These are phyloP conservation scores for Candida sanyaensis DNA, from an alignment of 1,139 yeast species.

Conservation along the genomic window DNA sequence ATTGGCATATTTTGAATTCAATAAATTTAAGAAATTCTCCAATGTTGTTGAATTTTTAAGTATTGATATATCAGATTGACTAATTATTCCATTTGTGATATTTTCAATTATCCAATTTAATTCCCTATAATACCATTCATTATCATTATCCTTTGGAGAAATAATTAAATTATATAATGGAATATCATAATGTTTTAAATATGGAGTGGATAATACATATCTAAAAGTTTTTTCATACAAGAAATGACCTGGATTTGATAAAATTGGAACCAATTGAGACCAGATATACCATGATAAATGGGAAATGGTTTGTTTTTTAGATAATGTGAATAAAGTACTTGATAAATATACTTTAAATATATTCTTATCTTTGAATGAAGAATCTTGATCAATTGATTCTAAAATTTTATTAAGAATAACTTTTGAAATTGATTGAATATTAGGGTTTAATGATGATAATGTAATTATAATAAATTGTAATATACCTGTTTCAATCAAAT, in stretches of 20 bases:
- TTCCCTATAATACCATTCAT: constrained; percentile 60
- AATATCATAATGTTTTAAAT: constrained; percentile 54
- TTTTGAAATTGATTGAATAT: constrained; percentile 25
- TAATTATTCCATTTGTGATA: constrained; percentile 47
- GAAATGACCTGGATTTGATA: constrained; percentile 69
- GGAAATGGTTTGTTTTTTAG: constrained; percentile 24
- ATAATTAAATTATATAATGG: constrained; percentile 62
- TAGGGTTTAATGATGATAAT: constrained; percentile 31
- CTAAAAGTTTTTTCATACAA: constrained; percentile 69
- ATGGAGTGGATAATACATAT: constrained; percentile 60
- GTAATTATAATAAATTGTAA: constrained; percentile 59
- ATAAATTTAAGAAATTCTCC: constrained; percentile 66
- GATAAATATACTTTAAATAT: constrained; percentile 60
- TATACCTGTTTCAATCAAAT: constrained; percentile 58
- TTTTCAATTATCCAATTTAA: constrained; percentile 65
- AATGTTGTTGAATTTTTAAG: constrained; percentile 55
- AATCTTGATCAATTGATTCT: constrained; percentile 23
- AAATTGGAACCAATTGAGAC: constrained; percentile 56
- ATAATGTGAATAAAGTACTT: constrained; percentile 55
- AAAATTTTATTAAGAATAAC: constrained; percentile 46
- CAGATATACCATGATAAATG: constrained; percentile 47
- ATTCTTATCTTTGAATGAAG: constrained; percentile 56
- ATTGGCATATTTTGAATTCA: constrained; percentile 50
- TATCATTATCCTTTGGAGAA: constrained; percentile 35
- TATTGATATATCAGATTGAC: constrained; percentile 51